Percentiles rank a stretch among this genome's conserved stretches.
These are phyloP conservation scores for Gynandropsis gynandra DNA, from an alignment of 345 rosid genomes.

Conservation along the genomic window DNA sequence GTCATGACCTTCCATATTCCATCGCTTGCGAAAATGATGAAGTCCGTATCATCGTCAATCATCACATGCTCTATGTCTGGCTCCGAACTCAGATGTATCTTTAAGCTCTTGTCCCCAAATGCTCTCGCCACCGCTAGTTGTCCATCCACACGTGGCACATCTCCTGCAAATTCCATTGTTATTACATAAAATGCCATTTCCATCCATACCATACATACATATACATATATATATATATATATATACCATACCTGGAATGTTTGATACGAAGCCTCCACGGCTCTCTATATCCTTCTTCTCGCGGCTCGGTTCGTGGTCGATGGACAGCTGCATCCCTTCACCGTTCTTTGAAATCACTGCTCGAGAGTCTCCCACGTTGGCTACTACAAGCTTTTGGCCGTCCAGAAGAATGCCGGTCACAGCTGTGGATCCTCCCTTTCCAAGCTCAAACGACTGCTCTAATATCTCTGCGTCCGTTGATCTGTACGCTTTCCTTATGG, in stretches of 20 bases:
- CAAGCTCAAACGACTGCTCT: slow-evolving; percentile 43
- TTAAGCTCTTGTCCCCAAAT: slow-evolving; percentile 78
- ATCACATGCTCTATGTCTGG: slow-evolving; percentile 42
- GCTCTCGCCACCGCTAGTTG: slow-evolving; percentile 92
- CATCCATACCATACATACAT: no score
- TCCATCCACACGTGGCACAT: slow-evolving; percentile 86
- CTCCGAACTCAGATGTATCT: slow-evolving; percentile 82
- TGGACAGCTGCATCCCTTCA: slow-evolving; percentile 54
- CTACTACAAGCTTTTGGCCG: slow-evolving; percentile 64
- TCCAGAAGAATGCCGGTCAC: slow-evolving; percentile 79
- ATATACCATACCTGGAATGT: slow-evolving; percentile 64
- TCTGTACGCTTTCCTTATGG: slow-evolving; percentile 63
- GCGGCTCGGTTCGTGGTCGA: slow-evolving; percentile 85
- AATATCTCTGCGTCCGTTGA: slow-evolving; percentile 61
- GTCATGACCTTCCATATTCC: slow-evolving; percentile 94
- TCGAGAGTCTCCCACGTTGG: slow-evolving; percentile 89
- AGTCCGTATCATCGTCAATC: slow-evolving; percentile 41
- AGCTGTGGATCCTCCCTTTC: slow-evolving; percentile 90
- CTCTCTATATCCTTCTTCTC: slow-evolving; percentile 54
- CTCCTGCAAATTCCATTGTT: no score
- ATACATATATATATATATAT: no score
- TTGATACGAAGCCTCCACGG: slow-evolving; percentile 84
- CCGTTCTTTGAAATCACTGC: slow-evolving; percentile 70
- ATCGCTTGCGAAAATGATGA: slow-evolving; percentile 77
- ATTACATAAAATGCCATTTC: background rate